Evolutionary conservation across 768 basidiomycete genomes (phyloP).

Genomic region (Lactarius tabidus): DNA sequence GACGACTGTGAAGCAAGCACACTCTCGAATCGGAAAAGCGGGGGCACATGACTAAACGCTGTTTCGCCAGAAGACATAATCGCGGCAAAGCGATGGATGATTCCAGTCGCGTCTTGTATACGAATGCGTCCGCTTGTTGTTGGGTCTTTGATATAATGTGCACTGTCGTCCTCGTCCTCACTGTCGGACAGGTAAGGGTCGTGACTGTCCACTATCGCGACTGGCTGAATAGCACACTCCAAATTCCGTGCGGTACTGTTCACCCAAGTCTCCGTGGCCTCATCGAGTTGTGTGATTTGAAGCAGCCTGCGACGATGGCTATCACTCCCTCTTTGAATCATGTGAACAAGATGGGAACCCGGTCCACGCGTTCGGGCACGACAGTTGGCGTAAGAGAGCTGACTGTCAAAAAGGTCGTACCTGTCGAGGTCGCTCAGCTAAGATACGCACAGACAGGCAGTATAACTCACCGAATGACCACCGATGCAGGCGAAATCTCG

Average conservation of each 20-base stretch:
- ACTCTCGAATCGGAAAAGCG: constrained; percentile 38
- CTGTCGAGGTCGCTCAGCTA: constrained; percentile 34
- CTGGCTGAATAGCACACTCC: constrained; percentile 44
- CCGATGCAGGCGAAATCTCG: constrained; percentile 50
- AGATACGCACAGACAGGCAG: not conserved
- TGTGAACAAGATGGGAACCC: constrained; percentile 54
- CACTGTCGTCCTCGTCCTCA: constrained; percentile 43
- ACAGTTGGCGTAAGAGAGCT: constrained; percentile 54
- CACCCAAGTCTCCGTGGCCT: constrained; percentile 48
- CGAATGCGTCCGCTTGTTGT: constrained; percentile 57
- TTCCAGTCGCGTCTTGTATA: constrained; percentile 51
- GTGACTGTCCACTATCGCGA: constrained; percentile 37
- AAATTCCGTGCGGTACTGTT: constrained; percentile 39
- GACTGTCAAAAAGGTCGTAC: constrained; percentile 59
- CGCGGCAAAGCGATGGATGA: constrained; percentile 50
- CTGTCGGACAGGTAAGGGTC: constrained; percentile 47
- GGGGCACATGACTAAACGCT: not conserved
- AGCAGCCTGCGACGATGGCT: constrained; percentile 51
- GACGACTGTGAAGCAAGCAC: constrained; percentile 30
- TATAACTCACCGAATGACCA: constrained; percentile 56
- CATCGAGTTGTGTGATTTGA: constrained; percentile 38
- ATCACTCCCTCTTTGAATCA: constrained; percentile 58
- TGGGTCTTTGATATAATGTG: constrained; percentile 53
- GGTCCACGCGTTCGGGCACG: constrained; percentile 46
- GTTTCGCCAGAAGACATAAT: constrained; percentile 7